Evolutionary conservation across 78 protist genomes (phyloP).

Genomic region (Anaeramoeba flamelloides): DNA sequence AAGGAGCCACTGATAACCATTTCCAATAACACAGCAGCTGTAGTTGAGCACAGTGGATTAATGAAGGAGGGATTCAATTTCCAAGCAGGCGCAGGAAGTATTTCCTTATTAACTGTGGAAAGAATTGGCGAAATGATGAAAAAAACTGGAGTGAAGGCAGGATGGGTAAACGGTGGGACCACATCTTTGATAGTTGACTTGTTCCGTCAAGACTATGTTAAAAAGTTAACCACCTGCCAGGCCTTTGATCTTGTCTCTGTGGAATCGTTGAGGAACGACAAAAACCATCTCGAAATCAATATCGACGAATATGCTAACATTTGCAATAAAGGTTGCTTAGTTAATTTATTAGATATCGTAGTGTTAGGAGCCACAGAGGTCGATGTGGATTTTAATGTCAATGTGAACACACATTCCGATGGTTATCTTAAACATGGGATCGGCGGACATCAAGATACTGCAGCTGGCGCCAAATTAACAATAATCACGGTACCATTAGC

Average conservation of each 20-base stretch:
- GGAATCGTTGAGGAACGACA: slow-evolving; percentile 4
- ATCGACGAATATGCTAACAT: slow-evolving; percentile 21
- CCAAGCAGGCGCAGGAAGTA: slow-evolving; percentile 23
- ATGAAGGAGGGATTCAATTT: not conserved
- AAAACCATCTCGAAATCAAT: not conserved
- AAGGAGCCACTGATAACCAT: not conserved
- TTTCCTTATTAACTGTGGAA: slow-evolving; percentile 4
- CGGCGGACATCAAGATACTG: slow-evolving; percentile 20
- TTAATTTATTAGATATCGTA: slow-evolving; percentile 3
- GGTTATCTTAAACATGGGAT: slow-evolving; percentile 10
- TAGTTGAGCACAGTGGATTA: not conserved
- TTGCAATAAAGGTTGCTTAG: not conserved
- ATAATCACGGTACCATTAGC: slow-evolving; percentile 8
- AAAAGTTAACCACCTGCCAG: slow-evolving; percentile 23
- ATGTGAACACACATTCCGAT: slow-evolving; percentile 8
- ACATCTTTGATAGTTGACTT: slow-evolving; percentile 7
- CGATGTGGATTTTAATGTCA: slow-evolving; percentile 18
- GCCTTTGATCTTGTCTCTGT: slow-evolving; percentile 9
- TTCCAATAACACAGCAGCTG: not conserved
- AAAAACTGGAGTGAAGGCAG: not conserved
- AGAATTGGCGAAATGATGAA: not conserved
- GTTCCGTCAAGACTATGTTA: slow-evolving; percentile 2
- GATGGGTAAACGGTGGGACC: slow-evolving; percentile 20
- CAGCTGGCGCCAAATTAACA: slow-evolving; percentile 20
- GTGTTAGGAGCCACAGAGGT: slow-evolving; percentile 18